Conservation (phyloP, 495 filamentous ascomycete species). For the Cairneyella variabilis region DNA sequence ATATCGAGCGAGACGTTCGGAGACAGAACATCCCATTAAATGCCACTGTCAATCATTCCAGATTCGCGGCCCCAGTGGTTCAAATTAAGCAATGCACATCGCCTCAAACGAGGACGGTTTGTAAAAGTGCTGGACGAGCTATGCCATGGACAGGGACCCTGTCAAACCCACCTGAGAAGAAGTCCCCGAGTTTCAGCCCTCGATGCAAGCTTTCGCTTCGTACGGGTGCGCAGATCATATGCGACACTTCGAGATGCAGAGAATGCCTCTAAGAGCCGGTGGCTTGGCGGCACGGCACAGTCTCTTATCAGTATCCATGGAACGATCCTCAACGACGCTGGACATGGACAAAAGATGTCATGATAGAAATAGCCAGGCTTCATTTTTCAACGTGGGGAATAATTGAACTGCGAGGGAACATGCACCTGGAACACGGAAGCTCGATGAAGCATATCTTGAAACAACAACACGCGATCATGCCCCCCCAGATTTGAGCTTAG, state of each 20-base stretch:
- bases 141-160: slow-evolving; percentile 8
- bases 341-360: too few relatives aligned
- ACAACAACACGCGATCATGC: slow-evolving; percentile 9
- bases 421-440: slow-evolving; percentile 4
- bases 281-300: too few relatives aligned
- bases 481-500: slow-evolving; percentile 21
- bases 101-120: slow-evolving; percentile 20
- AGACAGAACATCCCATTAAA: slow-evolving; percentile 6
- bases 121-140: background rate
- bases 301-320: too few relatives aligned
- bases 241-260: slow-evolving; percentile 9
- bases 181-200: slow-evolving; percentile 7
- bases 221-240: slow-evolving; percentile 12
- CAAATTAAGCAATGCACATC: background rate
- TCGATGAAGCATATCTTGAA: slow-evolving; percentile 12
- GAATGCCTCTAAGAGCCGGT: too few relatives aligned
- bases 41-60: slow-evolving; percentile 6
- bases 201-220: slow-evolving; percentile 18
- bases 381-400: background rate
- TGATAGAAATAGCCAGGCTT: too few relatives aligned
- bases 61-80: slow-evolving; percentile 5
- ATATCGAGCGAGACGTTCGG: slow-evolving; percentile 12
- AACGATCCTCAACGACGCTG: too few relatives aligned
- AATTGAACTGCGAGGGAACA: background rate
- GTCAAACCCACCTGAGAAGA: background rate